Percentiles rank a stretch among this genome's conserved stretches.
Conservation (phyloP, 441 rosid species). For the Manihot esculenta region DNA sequence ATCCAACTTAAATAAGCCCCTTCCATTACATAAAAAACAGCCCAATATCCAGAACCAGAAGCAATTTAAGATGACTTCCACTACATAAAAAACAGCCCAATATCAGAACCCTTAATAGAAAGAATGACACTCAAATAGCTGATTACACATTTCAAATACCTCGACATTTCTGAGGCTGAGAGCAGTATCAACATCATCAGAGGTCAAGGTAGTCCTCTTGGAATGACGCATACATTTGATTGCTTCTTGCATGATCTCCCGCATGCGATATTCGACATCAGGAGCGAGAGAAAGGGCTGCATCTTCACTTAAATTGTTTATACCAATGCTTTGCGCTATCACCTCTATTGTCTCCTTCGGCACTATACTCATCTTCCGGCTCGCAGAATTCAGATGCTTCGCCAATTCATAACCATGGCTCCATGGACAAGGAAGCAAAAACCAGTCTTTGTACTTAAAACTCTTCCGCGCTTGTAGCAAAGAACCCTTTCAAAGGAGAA, state of each 20-base stretch:
- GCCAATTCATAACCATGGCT: background rate
- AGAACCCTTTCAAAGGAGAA: no score
- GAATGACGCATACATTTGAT: slow-evolving; percentile 96
- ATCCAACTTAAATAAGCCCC: background rate
- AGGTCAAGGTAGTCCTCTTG: slow-evolving; percentile 62
- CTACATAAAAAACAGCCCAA: no score
- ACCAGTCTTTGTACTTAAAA: no score
- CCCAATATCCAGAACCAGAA: no score
- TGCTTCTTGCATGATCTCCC: slow-evolving; percentile 95
- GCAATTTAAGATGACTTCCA: no score
- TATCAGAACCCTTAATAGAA: no score
- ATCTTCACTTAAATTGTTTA: slow-evolving; percentile 60
- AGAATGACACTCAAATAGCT: no score
- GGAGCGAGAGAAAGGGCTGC: slow-evolving; percentile 86
- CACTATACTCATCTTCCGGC: slow-evolving; percentile 71
- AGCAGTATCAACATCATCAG: slow-evolving; percentile 83
- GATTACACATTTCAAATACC: slow-evolving; percentile 34
- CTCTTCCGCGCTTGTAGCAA: no score
- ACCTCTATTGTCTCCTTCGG: slow-evolving; percentile 89
- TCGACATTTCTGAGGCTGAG: slow-evolving; percentile 75
- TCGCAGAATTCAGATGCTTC: background rate
- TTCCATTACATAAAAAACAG: no score
- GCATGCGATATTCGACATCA: slow-evolving; percentile 86
- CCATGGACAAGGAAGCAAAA: no score
- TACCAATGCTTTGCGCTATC: slow-evolving; percentile 81